Percentiles rank a stretch among this genome's conserved stretches.
Conservation (phyloP, 805 yeast species). For the Kodamaea hsintzibuensis region DNA sequence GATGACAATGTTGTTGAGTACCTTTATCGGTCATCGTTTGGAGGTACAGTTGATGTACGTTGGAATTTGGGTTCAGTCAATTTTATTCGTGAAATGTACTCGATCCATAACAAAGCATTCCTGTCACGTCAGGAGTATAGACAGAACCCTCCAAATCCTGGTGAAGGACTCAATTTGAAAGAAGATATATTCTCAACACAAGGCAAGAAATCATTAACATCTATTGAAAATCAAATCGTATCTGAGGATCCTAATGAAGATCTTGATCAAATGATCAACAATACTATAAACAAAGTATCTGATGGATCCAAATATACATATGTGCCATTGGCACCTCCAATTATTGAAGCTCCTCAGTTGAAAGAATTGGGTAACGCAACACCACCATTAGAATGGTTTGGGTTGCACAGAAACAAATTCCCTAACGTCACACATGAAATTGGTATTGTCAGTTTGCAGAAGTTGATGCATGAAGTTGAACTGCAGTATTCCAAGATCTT, state of each 20-base stretch:
- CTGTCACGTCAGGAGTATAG: conserved; percentile 52
- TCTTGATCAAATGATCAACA: conserved; percentile 39
- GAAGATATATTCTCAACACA: conserved; percentile 18
- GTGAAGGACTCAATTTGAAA: conserved; percentile 36
- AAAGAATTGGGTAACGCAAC: conserved; percentile 95
- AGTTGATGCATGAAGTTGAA: conserved; percentile 69
- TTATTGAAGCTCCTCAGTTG: conserved; percentile 85
- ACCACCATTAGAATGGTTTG: conserved; percentile 98
- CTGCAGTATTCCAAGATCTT: conserved; percentile 49
- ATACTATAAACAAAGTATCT: conserved; percentile 39
- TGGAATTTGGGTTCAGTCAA: conserved; percentile 95
- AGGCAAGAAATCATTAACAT: conserved; percentile 10
- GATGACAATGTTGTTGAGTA: conserved; percentile 61
- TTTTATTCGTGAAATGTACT: conserved; percentile 90
- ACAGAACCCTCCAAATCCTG: conserved; percentile 28
- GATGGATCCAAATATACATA: conserved; percentile 50
- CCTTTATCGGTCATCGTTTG: conserved; percentile 70
- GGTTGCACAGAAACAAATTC: conserved; percentile 80
- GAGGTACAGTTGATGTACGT: conserved; percentile 84
- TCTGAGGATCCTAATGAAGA: conserved; percentile 23
- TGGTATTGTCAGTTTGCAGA: conserved; percentile 71
- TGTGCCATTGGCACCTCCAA: conserved; percentile 68
- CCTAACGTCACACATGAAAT: conserved; percentile 86
- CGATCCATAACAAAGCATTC: conserved; percentile 76
- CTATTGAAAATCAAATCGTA: conserved; percentile 16